These are phyloP conservation scores for Syzygium oleosum DNA, from an alignment of 345 rosid genomes.

Conservation along the genomic window DNA sequence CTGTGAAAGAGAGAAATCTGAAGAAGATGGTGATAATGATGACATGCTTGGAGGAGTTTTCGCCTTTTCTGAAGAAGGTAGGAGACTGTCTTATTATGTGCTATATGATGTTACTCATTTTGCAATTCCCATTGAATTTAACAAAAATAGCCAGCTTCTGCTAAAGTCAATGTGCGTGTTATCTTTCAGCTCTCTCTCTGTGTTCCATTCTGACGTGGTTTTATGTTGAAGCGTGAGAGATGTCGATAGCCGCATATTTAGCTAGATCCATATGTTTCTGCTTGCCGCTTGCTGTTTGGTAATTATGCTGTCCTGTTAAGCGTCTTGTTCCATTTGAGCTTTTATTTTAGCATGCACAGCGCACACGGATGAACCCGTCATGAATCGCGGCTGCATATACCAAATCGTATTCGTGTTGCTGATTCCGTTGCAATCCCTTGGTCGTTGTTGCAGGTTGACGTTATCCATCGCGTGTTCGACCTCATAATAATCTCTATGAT, in stretches of 20 bases:
- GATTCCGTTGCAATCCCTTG: not conserved
- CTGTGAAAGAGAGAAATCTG: constrained; percentile 50
- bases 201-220: not conserved
- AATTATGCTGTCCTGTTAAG: not conserved
- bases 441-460: constrained; percentile 38
- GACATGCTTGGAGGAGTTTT: constrained; percentile 92
- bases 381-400: not conserved
- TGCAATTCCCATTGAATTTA: not conserved
- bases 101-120: not conserved
- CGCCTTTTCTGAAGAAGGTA: constrained; percentile 94
- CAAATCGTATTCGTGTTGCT: not conserved
- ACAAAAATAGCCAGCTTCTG: not conserved
- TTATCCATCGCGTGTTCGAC: not conserved
- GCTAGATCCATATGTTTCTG: not conserved
- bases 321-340: not conserved
- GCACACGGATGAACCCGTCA: not conserved
- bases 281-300: not conserved
- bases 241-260: not conserved
- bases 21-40: constrained; percentile 67
- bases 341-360: not conserved
- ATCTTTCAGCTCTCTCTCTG: not conserved
- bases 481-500: not conserved
- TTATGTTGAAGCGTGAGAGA: not conserved
- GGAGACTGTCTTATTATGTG: not conserved
- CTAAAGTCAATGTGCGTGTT: not conserved